Evolutionary conservation across 2,329 filamentous ascomycete genomes (phyloP).

Genomic region (Fusarium goolgardi): DNA sequence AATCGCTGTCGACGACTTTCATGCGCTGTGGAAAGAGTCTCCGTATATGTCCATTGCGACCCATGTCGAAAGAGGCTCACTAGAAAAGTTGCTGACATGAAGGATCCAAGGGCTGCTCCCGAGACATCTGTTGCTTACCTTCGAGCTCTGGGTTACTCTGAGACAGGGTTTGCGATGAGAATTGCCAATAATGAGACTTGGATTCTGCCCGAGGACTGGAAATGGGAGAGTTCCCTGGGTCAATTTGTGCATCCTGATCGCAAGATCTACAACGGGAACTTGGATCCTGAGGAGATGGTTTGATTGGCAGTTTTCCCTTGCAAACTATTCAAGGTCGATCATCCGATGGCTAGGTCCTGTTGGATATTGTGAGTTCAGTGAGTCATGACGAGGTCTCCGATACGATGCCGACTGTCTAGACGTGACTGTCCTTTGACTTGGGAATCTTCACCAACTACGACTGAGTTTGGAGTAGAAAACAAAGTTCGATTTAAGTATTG

Average conservation of each 20-base stretch:
- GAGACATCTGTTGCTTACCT: background rate
- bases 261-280: constrained; percentile 12
- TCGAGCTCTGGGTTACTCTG: background rate
- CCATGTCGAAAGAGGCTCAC: constrained; percentile 12
- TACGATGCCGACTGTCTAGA: background rate
- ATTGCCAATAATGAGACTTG: background rate
- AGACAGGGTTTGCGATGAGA: background rate
- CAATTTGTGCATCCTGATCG: constrained; percentile 14
- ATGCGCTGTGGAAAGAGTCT: background rate
- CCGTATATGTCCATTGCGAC: constrained; percentile 15
- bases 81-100: background rate
- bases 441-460: background rate
- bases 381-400: background rate
- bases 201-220: background rate
- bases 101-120: background rate
- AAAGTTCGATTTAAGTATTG: background rate
- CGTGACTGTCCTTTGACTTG: background rate
- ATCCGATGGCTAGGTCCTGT: background rate
- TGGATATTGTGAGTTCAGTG: background rate
- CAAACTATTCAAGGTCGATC: background rate
- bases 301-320: background rate
- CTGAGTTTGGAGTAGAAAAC: background rate
- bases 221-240: constrained; percentile 5
- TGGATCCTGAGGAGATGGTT: constrained; percentile 19
- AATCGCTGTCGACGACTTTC: constrained; percentile 15